Base-by-base conservation (phyloP, 1,284 basidiomycete species). In the Kalmanozyma brasiliensis region DNA sequence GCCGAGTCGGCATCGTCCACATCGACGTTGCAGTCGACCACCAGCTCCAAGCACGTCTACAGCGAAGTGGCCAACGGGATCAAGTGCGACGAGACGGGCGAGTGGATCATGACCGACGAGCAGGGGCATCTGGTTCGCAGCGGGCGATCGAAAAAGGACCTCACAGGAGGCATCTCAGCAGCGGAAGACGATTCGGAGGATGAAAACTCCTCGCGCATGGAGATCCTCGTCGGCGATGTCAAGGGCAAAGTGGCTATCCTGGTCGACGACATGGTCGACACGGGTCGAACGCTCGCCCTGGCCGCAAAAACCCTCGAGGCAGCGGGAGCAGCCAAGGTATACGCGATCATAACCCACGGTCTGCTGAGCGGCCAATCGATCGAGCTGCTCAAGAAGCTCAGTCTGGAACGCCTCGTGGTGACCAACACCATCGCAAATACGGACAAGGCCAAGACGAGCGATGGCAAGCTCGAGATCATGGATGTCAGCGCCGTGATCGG, bases 251-350 rank as follows among this genome's bases (percentile, higher is more conserved):
- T 73, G 1, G 94, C 92, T 26, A 95, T 98, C 77, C 86, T 98
- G 45, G 90, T 98, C 26, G 95, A 98, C 83, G 95, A 98, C 82
- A 98, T 98, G 93, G 90, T 97, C 80, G 96, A 98, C 83, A 94
- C 93, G 6, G 95, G 94, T 2, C 87, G 87, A 60, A 98, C 96
- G 2, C 87, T 98, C 22, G 85, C 88, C 11, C 85, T 97, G 16
- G 95, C 95, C 24, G 91, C 89, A 11, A 89, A 89, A 51, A 92
- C 93, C 4, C 85, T 98, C 62, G 86, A 89, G 59, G 92, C 94
- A 70, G 91, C 91, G 55, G 95, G 96, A 29, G 95, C 94, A 2
- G 90, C 87, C 77, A 88, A 89, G 35, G 89, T 97, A 17, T 91
- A 95, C 80, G 94, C 92, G 3, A 84, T 98, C 49, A 89, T 97